Percentiles rank a stretch among this genome's conserved stretches.
These are phyloP conservation scores for Jackrogersella multiformis DNA, from an alignment of 495 filamentous ascomycete genomes.

Conservation along the genomic window DNA sequence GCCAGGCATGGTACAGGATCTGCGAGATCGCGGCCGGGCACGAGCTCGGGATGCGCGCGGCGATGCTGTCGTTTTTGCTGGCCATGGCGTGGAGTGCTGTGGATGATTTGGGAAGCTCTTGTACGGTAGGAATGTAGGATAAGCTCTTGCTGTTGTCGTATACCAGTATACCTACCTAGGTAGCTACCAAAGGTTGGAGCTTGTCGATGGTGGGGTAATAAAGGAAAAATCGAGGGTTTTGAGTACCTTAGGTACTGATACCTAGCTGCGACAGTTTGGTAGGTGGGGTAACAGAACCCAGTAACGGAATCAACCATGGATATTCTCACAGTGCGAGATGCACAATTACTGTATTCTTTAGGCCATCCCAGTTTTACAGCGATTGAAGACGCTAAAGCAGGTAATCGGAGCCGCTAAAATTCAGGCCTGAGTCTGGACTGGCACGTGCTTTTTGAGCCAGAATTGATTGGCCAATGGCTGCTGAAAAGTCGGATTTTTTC, in stretches of 20 bases:
- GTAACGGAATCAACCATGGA: neutral
- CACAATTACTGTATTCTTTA: constrained; percentile 22
- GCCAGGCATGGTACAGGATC: constrained; percentile 81
- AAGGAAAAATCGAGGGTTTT: constrained; percentile 24
- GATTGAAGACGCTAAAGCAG: constrained; percentile 10
- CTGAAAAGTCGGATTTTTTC: neutral
- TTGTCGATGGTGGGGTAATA: constrained; percentile 24
- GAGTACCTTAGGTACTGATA: neutral
- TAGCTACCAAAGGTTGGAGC: too few relatives aligned
- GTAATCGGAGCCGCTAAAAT: constrained; percentile 17
- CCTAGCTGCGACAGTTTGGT: neutral
- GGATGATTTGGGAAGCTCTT: neutral
- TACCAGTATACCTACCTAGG: too few relatives aligned
- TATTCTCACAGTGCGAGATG: neutral
- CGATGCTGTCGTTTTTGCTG: constrained; percentile 52
- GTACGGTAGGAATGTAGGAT: neutral
- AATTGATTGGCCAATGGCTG: constrained; percentile 38
- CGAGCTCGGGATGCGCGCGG: constrained; percentile 54
- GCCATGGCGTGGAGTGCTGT: neutral
- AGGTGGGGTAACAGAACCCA: constrained; percentile 20
- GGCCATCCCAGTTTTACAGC: constrained; percentile 11
- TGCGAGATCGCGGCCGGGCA: constrained; percentile 58
- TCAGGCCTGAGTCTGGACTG: constrained; percentile 22
- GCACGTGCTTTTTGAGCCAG: constrained; percentile 31
- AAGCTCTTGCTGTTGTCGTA: neutral